A percentile compares a stretch with the other conserved stretches of the same genome.
Evolutionary conservation across 2,329 filamentous ascomycete species (phyloP).

Genomic region (Xylariaceae sp.): DNA sequence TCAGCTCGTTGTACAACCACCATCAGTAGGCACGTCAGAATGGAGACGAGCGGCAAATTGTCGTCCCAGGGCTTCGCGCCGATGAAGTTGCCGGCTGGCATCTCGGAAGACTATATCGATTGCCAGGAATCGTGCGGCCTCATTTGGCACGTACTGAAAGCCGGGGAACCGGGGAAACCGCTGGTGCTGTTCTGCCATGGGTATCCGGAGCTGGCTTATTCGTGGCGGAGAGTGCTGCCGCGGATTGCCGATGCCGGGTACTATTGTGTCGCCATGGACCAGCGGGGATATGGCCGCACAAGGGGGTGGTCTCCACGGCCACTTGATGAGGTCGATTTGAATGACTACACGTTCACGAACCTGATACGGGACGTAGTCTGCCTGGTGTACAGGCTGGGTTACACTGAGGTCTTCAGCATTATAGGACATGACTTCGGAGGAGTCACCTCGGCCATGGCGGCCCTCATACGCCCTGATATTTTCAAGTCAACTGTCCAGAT

Average conservation of each 20-base stretch:
- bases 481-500: constrained; percentile 60
- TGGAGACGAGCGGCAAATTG: neutral
- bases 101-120: constrained; percentile 54
- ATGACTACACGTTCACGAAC: constrained; percentile 53
- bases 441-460: constrained; percentile 55
- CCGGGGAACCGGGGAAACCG: constrained; percentile 45
- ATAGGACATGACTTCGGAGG: constrained; percentile 57
- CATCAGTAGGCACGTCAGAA: neutral
- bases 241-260: constrained; percentile 57
- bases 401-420: constrained; percentile 53
- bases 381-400: constrained; percentile 58
- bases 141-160: constrained; percentile 57
- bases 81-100: constrained; percentile 45
- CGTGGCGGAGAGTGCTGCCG: constrained; percentile 62
- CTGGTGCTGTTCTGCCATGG: constrained; percentile 62
- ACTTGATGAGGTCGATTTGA: constrained; percentile 51
- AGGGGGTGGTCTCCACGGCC: constrained; percentile 52
- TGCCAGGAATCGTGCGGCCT: constrained; percentile 49
- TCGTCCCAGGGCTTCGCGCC: constrained; percentile 16
- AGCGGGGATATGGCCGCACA: constrained; percentile 64
- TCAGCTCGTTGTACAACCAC: neutral
- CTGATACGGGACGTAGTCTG: constrained; percentile 60
- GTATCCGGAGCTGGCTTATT: constrained; percentile 65
- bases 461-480: constrained; percentile 60
- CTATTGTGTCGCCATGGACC: constrained; percentile 63